Percentiles rank a stretch among this genome's conserved stretches.
Evolutionary conservation across 2,329 filamentous ascomycete genomes (phyloP).

Genomic region (Remersonia thermophila): DNA sequence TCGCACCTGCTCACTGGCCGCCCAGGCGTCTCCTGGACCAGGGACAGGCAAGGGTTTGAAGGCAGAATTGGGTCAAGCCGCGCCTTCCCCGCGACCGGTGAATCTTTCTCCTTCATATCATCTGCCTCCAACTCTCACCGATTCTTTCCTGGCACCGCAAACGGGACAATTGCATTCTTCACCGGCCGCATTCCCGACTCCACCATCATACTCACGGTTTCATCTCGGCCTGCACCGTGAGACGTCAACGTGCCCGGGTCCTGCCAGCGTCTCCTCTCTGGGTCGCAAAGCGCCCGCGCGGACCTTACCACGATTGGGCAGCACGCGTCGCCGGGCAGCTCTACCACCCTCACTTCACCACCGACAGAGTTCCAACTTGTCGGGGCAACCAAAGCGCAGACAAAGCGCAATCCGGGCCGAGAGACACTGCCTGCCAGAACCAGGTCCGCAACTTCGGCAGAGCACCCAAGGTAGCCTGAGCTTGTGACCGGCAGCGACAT

Average conservation of each 20-base stretch:
- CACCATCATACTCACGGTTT: slow-evolving; percentile 12
- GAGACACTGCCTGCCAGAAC: no score
- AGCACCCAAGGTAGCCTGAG: no score
- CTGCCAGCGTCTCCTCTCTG: slow-evolving; percentile 7
- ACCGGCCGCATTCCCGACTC: slow-evolving; percentile 11
- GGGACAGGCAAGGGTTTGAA: slow-evolving; percentile 3
- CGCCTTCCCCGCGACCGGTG: slow-evolving; percentile 18
- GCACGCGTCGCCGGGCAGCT: not conserved
- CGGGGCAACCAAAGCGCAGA: no score
- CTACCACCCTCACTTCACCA: not conserved
- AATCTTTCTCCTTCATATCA: slow-evolving; percentile 17
- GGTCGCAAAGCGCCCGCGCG: slow-evolving; percentile 1
- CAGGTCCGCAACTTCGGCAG: no score
- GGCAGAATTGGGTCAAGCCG: slow-evolving; percentile 13
- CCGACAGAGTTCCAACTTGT: not conserved
- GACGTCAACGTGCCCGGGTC: slow-evolving; percentile 6
- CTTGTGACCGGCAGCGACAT: no score
- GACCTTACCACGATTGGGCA: slow-evolving; percentile 3
- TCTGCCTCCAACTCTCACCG: slow-evolving; percentile 16
- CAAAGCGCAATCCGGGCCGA: no score
- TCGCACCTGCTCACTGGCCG: no score
- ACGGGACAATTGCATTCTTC: slow-evolving; percentile 15
- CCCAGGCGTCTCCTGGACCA: no score
- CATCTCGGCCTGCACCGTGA: slow-evolving; percentile 14
- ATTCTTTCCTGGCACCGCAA: slow-evolving; percentile 14